phyloP scores from a whole-genome alignment of 2,329 filamentous ascomycete species.

The Sordariomycetes sp. region DNA sequence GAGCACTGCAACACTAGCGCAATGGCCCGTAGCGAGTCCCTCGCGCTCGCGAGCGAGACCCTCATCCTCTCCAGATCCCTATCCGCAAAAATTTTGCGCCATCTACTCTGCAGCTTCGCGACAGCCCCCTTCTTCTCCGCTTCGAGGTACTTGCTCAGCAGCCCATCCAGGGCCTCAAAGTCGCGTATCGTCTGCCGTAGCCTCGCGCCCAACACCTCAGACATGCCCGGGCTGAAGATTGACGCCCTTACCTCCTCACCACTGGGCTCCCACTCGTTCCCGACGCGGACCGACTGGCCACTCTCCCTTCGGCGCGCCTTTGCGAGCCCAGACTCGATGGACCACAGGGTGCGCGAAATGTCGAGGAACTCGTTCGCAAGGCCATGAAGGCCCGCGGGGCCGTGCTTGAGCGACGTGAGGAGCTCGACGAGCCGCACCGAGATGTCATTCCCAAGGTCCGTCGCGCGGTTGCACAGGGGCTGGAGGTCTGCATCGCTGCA shows the following conservation, averaged over 20 bases:
- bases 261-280: neutral
- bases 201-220: conserved; percentile 50
- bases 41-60: conserved; percentile 39
- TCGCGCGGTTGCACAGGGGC: conserved; percentile 40
- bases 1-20: conserved; percentile 54
- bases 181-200: conserved; percentile 47
- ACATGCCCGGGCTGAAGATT: conserved; percentile 43
- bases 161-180: conserved; percentile 49
- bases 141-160: conserved; percentile 47
- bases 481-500: neutral
- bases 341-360: conserved; percentile 51
- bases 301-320: conserved; percentile 20
- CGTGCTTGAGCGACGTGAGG: conserved; percentile 35
- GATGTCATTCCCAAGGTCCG: conserved; percentile 47
- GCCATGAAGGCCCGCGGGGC: conserved; percentile 40
- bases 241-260: neutral
- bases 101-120: conserved; percentile 45
- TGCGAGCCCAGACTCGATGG: conserved; percentile 53
- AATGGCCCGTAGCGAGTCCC: conserved; percentile 50
- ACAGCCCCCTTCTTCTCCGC: conserved; percentile 49
- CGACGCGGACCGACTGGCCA: conserved; percentile 29
- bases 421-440: conserved; percentile 53
- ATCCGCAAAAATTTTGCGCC: conserved; percentile 49
- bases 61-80: conserved; percentile 48
- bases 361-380: conserved; percentile 56